These are phyloP conservation scores for Ogataea glucozyma DNA, from an alignment of 805 yeast species.

Conservation along the genomic window DNA sequence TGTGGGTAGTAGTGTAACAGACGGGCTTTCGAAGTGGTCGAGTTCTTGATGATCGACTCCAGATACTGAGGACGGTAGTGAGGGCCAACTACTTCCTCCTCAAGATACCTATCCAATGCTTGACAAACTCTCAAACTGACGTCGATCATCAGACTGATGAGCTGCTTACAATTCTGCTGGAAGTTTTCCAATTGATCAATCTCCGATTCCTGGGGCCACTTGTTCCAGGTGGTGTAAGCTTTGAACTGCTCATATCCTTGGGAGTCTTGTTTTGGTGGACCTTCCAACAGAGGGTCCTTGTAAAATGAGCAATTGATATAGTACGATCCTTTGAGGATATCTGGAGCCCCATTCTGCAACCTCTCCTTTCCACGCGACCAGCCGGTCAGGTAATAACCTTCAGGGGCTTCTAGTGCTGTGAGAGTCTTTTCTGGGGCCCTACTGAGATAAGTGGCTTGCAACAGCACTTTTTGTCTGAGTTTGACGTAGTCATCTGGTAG, in stretches of 20 bases:
- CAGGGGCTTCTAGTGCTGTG: conserved; percentile 45
- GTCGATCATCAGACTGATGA: conserved; percentile 48
- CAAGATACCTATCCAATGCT: conserved; percentile 52
- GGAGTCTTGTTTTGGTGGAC: conserved; percentile 41
- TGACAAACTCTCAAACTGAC: conserved; percentile 52
- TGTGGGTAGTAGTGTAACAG: conserved; percentile 54
- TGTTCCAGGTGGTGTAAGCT: conserved; percentile 50
- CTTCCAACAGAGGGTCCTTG: conserved; percentile 43
- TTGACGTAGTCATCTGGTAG: conserved; percentile 41
- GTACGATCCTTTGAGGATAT: conserved; percentile 54
- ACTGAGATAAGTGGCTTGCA: conserved; percentile 44
- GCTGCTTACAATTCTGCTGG: conserved; percentile 38
- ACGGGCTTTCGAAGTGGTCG: conserved; percentile 59
- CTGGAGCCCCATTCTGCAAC: conserved; percentile 46
- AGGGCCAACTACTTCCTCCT: conserved; percentile 19
- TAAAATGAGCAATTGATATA: conserved; percentile 61
- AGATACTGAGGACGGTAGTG: conserved; percentile 41
- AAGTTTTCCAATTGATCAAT: conserved; percentile 36
- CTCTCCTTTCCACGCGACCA: conserved; percentile 63
- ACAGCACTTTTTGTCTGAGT: conserved; percentile 45
- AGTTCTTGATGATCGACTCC: conserved; percentile 45
- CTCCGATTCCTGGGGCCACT: conserved; percentile 47
- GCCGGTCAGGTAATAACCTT: conserved; percentile 55
- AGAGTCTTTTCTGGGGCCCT: conserved; percentile 38
- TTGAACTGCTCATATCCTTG: conserved; percentile 37